Conservation (phyloP, 2,329 filamentous ascomycete species). For the Knufia fluminis region DNA sequence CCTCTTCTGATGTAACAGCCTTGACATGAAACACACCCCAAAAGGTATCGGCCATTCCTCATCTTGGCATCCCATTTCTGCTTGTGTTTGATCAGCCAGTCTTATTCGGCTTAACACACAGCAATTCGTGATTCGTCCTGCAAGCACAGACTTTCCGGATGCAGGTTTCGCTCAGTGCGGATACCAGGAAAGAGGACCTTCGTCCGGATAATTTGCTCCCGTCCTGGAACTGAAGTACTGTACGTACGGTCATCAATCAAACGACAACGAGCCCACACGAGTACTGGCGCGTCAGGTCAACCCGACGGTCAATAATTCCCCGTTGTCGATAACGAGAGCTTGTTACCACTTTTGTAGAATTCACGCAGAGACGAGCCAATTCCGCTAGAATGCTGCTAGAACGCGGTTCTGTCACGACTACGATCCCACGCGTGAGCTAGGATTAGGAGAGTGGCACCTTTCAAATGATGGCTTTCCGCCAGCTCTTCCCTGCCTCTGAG, state of each 20-base stretch:
- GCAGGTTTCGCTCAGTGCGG: not conserved
- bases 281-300: not conserved
- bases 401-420: not conserved
- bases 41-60: not conserved
- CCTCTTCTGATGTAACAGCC: not conserved
- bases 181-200: not conserved
- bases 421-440: not conserved
- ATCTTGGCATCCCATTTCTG: not conserved
- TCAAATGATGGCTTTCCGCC: not conserved
- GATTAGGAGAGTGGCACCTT: not conserved
- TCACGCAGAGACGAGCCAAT: not conserved
- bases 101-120: not conserved
- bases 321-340: not conserved
- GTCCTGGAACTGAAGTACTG: too few relatives aligned
- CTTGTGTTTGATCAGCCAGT: not conserved
- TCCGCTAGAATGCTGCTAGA: constrained; percentile 4
- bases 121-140: not conserved
- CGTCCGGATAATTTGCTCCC: not conserved
- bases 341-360: not conserved
- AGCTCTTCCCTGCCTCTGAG: not conserved
- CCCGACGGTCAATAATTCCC: not conserved
- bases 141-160: not conserved
- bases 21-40: not conserved
- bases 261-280: too few relatives aligned
- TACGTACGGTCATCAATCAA: too few relatives aligned